Base-by-base conservation (phyloP, 2,329 filamentous ascomycete species). In the Elsinoe necatrix region DNA sequence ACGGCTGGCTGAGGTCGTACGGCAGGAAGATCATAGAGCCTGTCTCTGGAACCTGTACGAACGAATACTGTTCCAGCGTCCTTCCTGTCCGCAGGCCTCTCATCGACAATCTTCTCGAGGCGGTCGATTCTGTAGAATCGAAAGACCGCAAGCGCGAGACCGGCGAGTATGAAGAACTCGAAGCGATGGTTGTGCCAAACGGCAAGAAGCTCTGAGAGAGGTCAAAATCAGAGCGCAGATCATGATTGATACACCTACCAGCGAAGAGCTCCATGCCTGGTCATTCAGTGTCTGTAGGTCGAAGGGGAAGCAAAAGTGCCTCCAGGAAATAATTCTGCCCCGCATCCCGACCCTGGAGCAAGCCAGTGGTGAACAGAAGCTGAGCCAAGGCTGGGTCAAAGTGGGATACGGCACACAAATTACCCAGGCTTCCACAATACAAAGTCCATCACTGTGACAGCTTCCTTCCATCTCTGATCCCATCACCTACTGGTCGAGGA, bases 151-250 rank as follows among this genome's bases (percentile, higher is more conserved):
- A 67, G 58, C 6, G 68, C 54, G 7, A 68, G 52, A 27, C 64
- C 66, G 14, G 64, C 64, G n/a, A 64, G 58, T 14, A 69, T 57
- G 0, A 69, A 59, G 11, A 68, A 5, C 41, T 66, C 65, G 5
- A 62, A 55, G 4, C 67, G 65, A 48, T 68, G 64, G 1, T 59
- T 34, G 51, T 68, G 67, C 66, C 67, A 69, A 6, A 69, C 42
- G 34, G 60, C 60, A 7, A 69, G 60, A 50, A 68, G 61, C 63
- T 69, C 67, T 50, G 58, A 43, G 0, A 63, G 61, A 3, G 67
- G 60, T 42, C 35, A 55, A 37, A 12, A 31, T 20, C 9, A 16
- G 18, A 9, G 4, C 7, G 7, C 27, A 41, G n/a, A 21, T 9
- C 4, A 6, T 8, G 31, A 34, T 23, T 14, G 43, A 21, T 48